Evolutionary conservation across 495 filamentous ascomycete genomes (phyloP).

Genomic region (Chlorociboria aeruginascens): DNA sequence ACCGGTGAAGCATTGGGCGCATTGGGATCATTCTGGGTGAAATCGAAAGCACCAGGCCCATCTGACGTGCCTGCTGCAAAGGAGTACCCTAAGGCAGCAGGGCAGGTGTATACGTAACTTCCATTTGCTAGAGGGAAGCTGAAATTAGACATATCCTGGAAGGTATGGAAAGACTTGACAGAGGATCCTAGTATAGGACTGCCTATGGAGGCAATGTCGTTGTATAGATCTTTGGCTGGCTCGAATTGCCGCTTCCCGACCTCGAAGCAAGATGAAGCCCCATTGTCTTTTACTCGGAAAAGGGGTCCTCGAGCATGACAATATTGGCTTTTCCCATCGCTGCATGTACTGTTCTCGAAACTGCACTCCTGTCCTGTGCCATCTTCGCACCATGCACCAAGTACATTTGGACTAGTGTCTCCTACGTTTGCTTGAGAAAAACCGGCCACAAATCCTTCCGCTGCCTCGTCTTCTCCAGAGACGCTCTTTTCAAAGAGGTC

Average conservation of each 20-base stretch:
- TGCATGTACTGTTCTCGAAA: slow-evolving; percentile 72
- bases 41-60: slow-evolving; percentile 87
- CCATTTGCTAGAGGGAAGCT: slow-evolving; percentile 67
- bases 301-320: slow-evolving; percentile 83
- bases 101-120: slow-evolving; percentile 60
- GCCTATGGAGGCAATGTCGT: slow-evolving; percentile 34
- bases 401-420: slow-evolving; percentile 81
- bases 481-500: slow-evolving; percentile 71
- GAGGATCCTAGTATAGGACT: slow-evolving; percentile 43
- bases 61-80: slow-evolving; percentile 95
- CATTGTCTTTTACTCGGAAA: slow-evolving; percentile 58
- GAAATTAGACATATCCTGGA: slow-evolving; percentile 62
- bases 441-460: slow-evolving; percentile 73
- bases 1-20: slow-evolving; percentile 68
- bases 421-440: slow-evolving; percentile 94
- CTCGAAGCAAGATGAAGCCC: slow-evolving; percentile 69
- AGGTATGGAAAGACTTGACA: slow-evolving; percentile 65
- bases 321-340: slow-evolving; percentile 52
- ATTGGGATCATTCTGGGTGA: slow-evolving; percentile 73
- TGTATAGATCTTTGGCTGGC: slow-evolving; percentile 52
- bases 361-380: slow-evolving; percentile 55
- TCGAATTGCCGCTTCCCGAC: slow-evolving; percentile 64
- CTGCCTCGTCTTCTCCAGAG: slow-evolving; percentile 31
- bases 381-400: slow-evolving; percentile 77
- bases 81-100: slow-evolving; percentile 85